Evolutionary conservation across 257 asterid genomes (phyloP).

Genomic region (Solanum sparsipilum): DNA sequence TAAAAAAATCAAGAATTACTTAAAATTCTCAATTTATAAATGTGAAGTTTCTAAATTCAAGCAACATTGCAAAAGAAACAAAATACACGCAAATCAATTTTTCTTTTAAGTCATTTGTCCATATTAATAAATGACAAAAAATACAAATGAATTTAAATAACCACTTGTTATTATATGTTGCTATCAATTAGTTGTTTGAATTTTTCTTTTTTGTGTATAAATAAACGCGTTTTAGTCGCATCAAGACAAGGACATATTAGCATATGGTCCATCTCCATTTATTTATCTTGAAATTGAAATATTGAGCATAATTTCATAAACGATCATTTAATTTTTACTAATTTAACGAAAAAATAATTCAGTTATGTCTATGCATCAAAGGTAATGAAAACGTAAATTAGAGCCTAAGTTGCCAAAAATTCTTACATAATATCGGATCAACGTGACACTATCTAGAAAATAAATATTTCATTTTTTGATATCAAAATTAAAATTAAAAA

Average conservation of each 20-base stretch:
- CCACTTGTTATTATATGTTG: not conserved
- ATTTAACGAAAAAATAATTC: not conserved
- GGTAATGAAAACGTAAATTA: not conserved
- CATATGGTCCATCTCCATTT: not conserved
- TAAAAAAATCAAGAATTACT: not conserved
- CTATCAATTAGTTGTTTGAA: not conserved
- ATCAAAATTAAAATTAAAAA: not conserved
- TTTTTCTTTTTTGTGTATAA: not conserved
- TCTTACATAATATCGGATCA: not conserved
- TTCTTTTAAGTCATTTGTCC: not conserved
- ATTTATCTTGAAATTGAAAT: not conserved
- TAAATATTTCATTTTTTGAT: not conserved
- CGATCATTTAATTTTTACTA: not conserved
- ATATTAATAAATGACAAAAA: not conserved
- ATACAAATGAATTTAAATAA: not conserved
- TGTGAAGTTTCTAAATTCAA: not conserved
- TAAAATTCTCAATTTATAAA: not conserved
- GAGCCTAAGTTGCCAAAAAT: not conserved
- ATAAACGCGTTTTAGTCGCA: not conserved
- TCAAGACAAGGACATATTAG: not conserved
- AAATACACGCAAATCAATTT: not conserved
- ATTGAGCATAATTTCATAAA: not conserved
- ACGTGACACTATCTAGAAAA: not conserved
- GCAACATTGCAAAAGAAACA: not conserved
- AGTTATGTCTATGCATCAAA: not conserved